Conservation (phyloP, 2,329 filamentous ascomycete genomes). For the Fusarium sacchari region DNA sequence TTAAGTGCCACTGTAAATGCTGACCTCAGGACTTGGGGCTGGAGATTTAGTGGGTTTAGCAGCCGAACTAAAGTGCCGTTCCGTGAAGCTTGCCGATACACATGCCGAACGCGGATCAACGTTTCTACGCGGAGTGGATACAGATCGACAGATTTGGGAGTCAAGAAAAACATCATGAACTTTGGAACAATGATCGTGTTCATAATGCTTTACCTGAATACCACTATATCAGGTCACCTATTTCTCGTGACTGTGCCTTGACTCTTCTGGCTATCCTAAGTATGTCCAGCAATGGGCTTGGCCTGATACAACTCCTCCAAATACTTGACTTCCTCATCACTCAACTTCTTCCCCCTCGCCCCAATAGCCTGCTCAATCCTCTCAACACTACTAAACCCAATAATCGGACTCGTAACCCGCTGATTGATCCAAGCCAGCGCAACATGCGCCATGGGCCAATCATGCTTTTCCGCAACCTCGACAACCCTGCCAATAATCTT, state of each 20-base stretch:
- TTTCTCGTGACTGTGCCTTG: not conserved
- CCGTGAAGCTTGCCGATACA: conserved; percentile 13
- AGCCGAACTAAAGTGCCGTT: conserved; percentile 13
- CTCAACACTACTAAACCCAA: conserved; percentile 30
- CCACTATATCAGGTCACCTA: fast-evolving
- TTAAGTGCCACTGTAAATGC: not conserved
- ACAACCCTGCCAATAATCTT: conserved; percentile 21
- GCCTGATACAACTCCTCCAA: conserved; percentile 30
- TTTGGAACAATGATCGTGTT: fast-evolving
- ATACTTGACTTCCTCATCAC: conserved; percentile 14
- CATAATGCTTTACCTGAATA: fast-evolving
- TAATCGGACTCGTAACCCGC: conserved; percentile 20
- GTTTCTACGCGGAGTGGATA: not conserved
- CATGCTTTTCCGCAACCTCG: conserved; percentile 8
- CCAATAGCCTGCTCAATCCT: conserved; percentile 31
- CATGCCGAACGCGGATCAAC: not conserved
- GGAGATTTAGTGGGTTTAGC: not conserved
- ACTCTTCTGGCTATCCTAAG: not conserved
- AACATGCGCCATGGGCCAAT: conserved; percentile 32
- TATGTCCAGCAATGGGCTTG: conserved; percentile 20
- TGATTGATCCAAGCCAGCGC: conserved; percentile 30
- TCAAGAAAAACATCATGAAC: not conserved
- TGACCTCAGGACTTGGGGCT: not conserved
- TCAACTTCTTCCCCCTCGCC: conserved; percentile 15
- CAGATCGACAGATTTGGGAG: fast-evolving